Conservation (phyloP, 768 basidiomycete genomes). For the Naganishia friedmannii region DNA sequence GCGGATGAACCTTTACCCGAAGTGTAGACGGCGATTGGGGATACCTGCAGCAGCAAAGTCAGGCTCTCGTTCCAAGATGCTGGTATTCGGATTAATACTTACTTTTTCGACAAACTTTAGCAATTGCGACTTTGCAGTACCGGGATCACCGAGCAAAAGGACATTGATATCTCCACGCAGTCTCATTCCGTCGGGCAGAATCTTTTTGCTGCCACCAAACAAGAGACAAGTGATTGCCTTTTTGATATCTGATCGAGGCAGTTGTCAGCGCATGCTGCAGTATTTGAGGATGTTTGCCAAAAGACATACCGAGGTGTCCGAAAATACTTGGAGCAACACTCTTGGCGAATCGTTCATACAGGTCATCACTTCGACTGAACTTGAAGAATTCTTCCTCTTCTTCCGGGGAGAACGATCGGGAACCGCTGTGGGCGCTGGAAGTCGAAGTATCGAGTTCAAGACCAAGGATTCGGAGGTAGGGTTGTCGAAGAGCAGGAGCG, state of each 20-base stretch:
- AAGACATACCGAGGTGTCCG: constrained; percentile 74
- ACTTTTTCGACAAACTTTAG: constrained; percentile 98
- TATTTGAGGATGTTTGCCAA: neutral
- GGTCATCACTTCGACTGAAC: constrained; percentile 79
- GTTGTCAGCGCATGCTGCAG: neutral
- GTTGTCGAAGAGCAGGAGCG: constrained; percentile 84
- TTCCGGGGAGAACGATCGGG: constrained; percentile 74
- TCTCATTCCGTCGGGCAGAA: constrained; percentile 94
- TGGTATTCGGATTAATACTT: neutral
- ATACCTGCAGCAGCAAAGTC: constrained; percentile 61
- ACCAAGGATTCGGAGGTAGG: constrained; percentile 89
- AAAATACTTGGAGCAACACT: constrained; percentile 97
- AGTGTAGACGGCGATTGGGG: constrained; percentile 96
- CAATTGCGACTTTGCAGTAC: constrained; percentile 95
- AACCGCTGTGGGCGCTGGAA: constrained; percentile 72
- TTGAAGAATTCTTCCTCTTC: constrained; percentile 95
- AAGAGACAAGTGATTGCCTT: constrained; percentile 95
- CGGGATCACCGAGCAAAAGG: constrained; percentile 90
- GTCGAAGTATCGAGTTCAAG: constrained; percentile 82
- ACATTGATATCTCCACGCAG: constrained; percentile 98
- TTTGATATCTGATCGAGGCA: constrained; percentile 74
- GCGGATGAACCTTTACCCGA: constrained; percentile 98
- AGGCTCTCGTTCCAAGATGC: neutral
- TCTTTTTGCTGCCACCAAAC: constrained; percentile 95
- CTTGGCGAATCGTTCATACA: constrained; percentile 89